Conservation (phyloP, 331 rosid species). For the Pyracantha coccinea region DNA sequence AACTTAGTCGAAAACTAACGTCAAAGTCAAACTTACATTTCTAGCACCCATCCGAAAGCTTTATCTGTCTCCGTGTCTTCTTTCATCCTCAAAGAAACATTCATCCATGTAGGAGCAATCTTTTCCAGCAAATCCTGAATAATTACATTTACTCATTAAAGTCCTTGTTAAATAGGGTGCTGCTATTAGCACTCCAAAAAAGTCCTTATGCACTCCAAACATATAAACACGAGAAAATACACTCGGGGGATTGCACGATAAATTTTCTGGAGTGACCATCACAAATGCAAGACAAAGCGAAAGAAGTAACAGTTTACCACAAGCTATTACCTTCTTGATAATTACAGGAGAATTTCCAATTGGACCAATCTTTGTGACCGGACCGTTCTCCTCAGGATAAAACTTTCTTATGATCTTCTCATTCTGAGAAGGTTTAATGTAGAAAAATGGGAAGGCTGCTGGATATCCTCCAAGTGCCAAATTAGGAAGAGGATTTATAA, state of each 20-base stretch:
- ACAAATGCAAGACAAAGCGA: not conserved
- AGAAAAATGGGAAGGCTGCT: slow-evolving; percentile 86
- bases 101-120: slow-evolving; percentile 99
- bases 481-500: slow-evolving; percentile 90
- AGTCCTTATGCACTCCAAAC: not conserved
- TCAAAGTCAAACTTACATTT: slow-evolving; percentile 57
- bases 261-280: not conserved
- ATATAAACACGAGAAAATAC: not conserved
- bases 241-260: not conserved
- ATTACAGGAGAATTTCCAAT: slow-evolving; percentile 98
- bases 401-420: slow-evolving; percentile 71
- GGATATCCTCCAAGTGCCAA: slow-evolving; percentile 69
- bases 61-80: slow-evolving; percentile 84
- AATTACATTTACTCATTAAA: not conserved
- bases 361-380: slow-evolving; percentile 74
- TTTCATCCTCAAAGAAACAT: slow-evolving; percentile 87
- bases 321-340: slow-evolving; percentile 61
- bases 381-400: slow-evolving; percentile 75
- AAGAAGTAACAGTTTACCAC: not conserved
- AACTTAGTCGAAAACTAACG: not conserved
- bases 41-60: slow-evolving; percentile 96
- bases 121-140: slow-evolving; percentile 68
- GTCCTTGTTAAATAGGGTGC: not conserved
- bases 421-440: slow-evolving; percentile 62
- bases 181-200: not conserved